A percentile compares a stretch with the other conserved stretches of the same genome.
Evolutionary conservation across 1,139 yeast species (phyloP).

Genomic region (Nakaseomyces nivariensis): DNA sequence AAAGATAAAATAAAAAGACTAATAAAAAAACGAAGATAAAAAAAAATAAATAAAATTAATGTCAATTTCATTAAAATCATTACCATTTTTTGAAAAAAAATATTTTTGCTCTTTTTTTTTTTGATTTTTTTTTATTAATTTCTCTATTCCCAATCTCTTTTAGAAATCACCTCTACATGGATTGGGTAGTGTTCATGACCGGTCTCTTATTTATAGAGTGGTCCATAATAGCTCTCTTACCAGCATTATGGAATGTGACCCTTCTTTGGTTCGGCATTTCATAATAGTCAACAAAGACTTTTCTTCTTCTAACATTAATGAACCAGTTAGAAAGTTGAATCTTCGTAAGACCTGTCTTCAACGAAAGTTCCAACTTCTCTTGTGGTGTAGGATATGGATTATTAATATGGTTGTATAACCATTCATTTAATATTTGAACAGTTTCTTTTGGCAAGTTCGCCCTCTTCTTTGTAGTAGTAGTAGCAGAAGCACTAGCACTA

Average conservation of each 20-base stretch:
- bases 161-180: not conserved
- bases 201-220: constrained; percentile 5
- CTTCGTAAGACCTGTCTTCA: constrained; percentile 76
- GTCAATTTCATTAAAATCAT: too few relatives aligned
- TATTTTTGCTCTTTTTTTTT: not conserved
- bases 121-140: not conserved
- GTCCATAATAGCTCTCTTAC: not conserved
- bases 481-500: not conserved
- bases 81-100: too few relatives aligned
- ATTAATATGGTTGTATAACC: constrained; percentile 78
- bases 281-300: constrained; percentile 36
- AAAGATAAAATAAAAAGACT: not conserved
- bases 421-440: constrained; percentile 65
- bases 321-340: constrained; percentile 96
- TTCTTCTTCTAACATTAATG: constrained; percentile 86
- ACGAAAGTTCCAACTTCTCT: constrained; percentile 72
- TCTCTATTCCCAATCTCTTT: too few relatives aligned
- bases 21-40: too few relatives aligned
- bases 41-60: too few relatives aligned
- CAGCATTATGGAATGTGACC: constrained; percentile 5
- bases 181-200: not conserved
- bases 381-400: constrained; percentile 93
- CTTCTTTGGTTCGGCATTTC: constrained; percentile 12
- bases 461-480: constrained; percentile 27
- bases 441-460: constrained; percentile 86